A percentile compares a stretch with the other conserved stretches of the same genome.
Evolutionary conservation across 148 eudicot genomes (phyloP).

Genomic region (Cornus florida): DNA sequence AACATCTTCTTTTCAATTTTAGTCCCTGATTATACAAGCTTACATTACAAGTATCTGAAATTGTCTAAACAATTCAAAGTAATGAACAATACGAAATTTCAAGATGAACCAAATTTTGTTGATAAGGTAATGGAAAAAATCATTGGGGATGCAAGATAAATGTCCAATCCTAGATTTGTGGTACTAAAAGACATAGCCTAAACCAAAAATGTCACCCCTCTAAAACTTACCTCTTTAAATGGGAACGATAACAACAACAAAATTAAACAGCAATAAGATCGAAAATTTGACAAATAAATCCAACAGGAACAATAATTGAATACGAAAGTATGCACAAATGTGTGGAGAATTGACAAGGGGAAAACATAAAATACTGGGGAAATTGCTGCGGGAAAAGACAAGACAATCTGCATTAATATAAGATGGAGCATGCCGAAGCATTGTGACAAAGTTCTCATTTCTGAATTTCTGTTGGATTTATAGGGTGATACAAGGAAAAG

Average conservation of each 20-base stretch:
- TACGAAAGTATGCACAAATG: not conserved
- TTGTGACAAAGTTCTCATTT: too few relatives aligned
- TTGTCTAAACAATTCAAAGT: too few relatives aligned
- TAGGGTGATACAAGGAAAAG: not conserved
- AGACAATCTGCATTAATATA: not conserved
- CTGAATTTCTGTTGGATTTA: not conserved
- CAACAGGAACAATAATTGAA: too few relatives aligned
- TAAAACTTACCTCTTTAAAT: not conserved
- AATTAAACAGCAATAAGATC: not conserved
- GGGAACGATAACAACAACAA: not conserved
- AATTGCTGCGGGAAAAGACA: not conserved
- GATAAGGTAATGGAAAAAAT: too few relatives aligned
- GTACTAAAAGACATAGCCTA: not conserved
- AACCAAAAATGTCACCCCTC: not conserved
- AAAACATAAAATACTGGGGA: not conserved
- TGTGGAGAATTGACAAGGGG: not conserved
- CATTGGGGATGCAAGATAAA: too few relatives aligned
- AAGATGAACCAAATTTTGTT: too few relatives aligned
- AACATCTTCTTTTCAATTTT: too few relatives aligned
- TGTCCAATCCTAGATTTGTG: not conserved
- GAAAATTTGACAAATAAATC: too few relatives aligned
- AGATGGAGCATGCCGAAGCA: not conserved
- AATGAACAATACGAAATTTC: too few relatives aligned
- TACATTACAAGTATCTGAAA: too few relatives aligned
- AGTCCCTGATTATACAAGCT: too few relatives aligned